Evolutionary conservation across 2,329 filamentous ascomycete species (phyloP).

Genomic region (Trichoderma sp.): DNA sequence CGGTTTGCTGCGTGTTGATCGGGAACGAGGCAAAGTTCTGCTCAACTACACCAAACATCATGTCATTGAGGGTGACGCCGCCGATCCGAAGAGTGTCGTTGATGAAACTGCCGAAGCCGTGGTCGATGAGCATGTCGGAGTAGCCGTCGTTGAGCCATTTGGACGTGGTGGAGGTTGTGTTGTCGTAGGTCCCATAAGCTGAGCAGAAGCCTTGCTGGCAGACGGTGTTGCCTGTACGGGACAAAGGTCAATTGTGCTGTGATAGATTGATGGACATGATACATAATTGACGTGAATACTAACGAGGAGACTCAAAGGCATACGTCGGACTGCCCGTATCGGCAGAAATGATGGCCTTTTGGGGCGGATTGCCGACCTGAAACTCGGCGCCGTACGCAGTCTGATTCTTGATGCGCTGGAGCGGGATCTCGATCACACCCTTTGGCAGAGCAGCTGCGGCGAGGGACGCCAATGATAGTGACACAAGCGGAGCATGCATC

Average conservation of each 20-base stretch:
- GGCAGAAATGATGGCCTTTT: constrained; percentile 24
- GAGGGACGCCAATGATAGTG: constrained; percentile 9
- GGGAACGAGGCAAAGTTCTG: constrained; percentile 13
- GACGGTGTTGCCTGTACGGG: constrained; percentile 16
- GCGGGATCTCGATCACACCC: constrained; percentile 27
- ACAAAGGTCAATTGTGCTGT: background rate
- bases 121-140: constrained; percentile 27
- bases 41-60: constrained; percentile 28
- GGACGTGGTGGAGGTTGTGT: constrained; percentile 27
- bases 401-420: constrained; percentile 29
- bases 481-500: constrained; percentile 6
- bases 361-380: constrained; percentile 26
- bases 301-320: constrained; percentile 28
- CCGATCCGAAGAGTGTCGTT: constrained; percentile 28
- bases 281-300: background rate
- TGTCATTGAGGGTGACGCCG: constrained; percentile 17
- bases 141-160: constrained; percentile 22
- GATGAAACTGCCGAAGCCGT: constrained; percentile 26
- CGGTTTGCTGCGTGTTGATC: constrained; percentile 18
- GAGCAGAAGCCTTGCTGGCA: constrained; percentile 28
- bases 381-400: constrained; percentile 29
- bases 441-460: constrained; percentile 12
- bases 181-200: constrained; percentile 27
- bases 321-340: constrained; percentile 29
- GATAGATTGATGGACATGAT: background rate